Evolutionary conservation across 176 grass and related monocot genomes (phyloP).

Genomic region (Lolium rigidum): DNA sequence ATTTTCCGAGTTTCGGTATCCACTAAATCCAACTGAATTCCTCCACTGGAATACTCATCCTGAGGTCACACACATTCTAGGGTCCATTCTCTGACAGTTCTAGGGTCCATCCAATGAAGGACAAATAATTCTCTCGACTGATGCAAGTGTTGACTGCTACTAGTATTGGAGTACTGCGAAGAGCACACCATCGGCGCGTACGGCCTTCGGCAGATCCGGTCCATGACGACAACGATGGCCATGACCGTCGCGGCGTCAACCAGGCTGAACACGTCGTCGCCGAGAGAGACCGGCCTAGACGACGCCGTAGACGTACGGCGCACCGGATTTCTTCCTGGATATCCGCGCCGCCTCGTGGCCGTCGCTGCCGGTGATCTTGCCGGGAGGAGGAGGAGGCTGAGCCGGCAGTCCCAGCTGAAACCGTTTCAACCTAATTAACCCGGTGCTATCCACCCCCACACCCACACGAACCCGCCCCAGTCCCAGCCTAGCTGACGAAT

Average conservation of each 20-base stretch:
- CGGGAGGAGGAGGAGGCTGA: not conserved
- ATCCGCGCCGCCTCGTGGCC: conserved; percentile 70
- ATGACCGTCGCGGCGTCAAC: conserved; percentile 64
- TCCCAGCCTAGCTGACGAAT: no score
- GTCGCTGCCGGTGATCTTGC: conserved; percentile 57
- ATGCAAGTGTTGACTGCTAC: not conserved
- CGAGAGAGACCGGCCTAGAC: conserved; percentile 51
- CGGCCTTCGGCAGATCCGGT: conserved; percentile 65
- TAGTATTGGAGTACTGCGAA: not conserved
- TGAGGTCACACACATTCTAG: not conserved
- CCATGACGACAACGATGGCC: conserved; percentile 87
- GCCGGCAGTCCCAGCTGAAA: no score
- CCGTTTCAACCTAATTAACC: no score
- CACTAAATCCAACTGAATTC: not conserved
- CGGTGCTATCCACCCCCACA: no score
- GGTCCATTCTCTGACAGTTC: not conserved
- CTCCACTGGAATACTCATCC: not conserved
- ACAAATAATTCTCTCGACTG: conserved; percentile 6
- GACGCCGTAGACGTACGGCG: not conserved
- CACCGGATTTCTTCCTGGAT: conserved; percentile 47
- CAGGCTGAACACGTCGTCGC: conserved; percentile 91
- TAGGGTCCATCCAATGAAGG: not conserved
- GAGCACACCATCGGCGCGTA: conserved; percentile 61
- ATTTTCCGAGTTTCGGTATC: conserved; percentile 25
- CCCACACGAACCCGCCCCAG: no score